These are phyloP conservation scores for Coffea humblotiana DNA, from an alignment of 305 asterid genomes.

Conservation along the genomic window DNA sequence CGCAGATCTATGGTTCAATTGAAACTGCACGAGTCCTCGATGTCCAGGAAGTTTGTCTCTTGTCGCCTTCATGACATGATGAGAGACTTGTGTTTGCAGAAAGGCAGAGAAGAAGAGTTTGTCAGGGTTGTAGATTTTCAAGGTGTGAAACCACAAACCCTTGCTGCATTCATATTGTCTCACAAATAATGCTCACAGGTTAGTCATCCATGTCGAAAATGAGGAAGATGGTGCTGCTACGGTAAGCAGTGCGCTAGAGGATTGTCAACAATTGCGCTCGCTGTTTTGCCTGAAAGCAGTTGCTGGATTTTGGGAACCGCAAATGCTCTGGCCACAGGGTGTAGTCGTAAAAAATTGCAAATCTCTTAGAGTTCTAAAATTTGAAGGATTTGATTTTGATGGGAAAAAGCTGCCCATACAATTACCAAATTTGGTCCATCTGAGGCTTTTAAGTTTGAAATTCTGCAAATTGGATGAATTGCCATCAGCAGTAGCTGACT, in stretches of 20 bases:
- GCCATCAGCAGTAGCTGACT: conserved; percentile 41
- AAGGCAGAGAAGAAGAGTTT: conserved; percentile 52
- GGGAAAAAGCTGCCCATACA: conserved; percentile 31
- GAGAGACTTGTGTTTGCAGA: conserved; percentile 47
- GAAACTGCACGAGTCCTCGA: conserved; percentile 27
- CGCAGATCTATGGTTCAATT: conserved; percentile 60
- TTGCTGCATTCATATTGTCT: conserved; percentile 20
- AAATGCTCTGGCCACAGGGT: background rate
- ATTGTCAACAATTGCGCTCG: background rate
- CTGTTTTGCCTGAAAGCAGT: background rate
- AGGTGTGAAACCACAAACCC: conserved; percentile 31
- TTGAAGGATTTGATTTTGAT: conserved; percentile 38
- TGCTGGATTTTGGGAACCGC: background rate
- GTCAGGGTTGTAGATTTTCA: conserved; percentile 30
- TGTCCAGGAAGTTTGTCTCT: conserved; percentile 34
- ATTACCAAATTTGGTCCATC: conserved; percentile 32
- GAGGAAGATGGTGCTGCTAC: background rate
- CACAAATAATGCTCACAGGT: background rate
- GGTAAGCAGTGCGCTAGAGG: background rate
- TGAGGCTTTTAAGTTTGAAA: conserved; percentile 44
- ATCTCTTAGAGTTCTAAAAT: conserved; percentile 24
- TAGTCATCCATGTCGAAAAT: background rate
- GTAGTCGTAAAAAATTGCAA: background rate
- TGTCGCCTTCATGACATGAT: conserved; percentile 60
- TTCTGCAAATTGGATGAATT: conserved; percentile 31